A percentile compares a stretch with the other conserved stretches of the same genome.
phyloP scores from a whole-genome alignment of 2,329 filamentous ascomycete species.

The Aureobasidium sp. region DNA sequence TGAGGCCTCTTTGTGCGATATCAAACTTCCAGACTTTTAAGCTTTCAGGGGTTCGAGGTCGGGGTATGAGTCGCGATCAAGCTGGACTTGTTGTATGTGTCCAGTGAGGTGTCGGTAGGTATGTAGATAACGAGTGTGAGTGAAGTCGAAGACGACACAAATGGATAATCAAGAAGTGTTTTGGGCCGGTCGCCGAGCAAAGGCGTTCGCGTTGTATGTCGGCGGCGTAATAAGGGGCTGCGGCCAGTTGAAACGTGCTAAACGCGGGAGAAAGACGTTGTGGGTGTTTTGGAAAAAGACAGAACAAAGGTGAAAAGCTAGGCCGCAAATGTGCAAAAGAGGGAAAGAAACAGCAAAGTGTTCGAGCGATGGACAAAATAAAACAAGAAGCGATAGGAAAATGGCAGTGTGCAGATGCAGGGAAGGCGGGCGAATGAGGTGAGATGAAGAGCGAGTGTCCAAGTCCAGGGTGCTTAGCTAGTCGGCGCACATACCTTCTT shows the following conservation, averaged over 20 bases:
- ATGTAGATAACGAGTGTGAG: constrained; percentile 8
- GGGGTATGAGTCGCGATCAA: not conserved
- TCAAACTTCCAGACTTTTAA: constrained; percentile 5
- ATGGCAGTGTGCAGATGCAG: constrained; percentile 4
- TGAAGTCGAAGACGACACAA: constrained; percentile 5
- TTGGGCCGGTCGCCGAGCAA: constrained; percentile 5
- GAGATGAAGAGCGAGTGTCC: constrained; percentile 1
- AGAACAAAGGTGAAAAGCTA: not conserved
- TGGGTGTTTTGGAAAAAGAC: constrained; percentile 12
- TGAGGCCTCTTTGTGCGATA: not conserved
- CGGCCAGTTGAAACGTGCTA: constrained; percentile 11
- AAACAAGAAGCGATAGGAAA: constrained; percentile 4
- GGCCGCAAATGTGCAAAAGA: not conserved
- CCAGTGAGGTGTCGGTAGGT: not conserved
- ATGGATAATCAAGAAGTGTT: not conserved
- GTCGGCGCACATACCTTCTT: constrained; percentile 1
- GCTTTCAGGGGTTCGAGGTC: constrained; percentile 4
- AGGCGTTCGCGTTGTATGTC: constrained; percentile 1
- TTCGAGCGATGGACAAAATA: constrained; percentile 3
- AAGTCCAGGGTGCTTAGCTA: constrained; percentile 9
- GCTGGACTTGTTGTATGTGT: not conserved
- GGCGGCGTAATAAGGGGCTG: constrained; percentile 12
- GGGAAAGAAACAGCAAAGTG: not conserved
- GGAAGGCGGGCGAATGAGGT: constrained; percentile 1
- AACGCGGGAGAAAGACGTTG: constrained; percentile 8